Evolutionary conservation across 768 basidiomycete genomes (phyloP).

Genomic region (Tremella mesenterica): DNA sequence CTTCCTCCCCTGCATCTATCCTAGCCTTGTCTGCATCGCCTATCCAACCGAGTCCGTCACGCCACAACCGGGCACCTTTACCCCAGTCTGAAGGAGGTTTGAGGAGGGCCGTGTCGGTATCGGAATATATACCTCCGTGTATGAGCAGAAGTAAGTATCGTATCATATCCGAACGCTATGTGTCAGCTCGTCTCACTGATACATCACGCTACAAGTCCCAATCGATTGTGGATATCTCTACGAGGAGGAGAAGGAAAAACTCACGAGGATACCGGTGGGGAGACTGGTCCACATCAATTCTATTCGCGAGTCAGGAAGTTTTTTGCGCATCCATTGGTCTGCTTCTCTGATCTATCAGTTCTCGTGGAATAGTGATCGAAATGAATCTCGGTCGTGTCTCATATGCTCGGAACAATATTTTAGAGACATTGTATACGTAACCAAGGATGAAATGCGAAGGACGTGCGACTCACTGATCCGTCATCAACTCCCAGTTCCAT

Average conservation of each 20-base stretch:
- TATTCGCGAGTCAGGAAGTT: constrained; percentile 22
- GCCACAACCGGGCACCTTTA: constrained; percentile 17
- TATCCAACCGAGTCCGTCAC: constrained; percentile 32
- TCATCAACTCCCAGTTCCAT: constrained; percentile 37
- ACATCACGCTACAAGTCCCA: too few species aligned
- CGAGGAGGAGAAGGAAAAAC: constrained; percentile 4
- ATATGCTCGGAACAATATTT: neutral
- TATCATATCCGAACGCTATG: constrained; percentile 36
- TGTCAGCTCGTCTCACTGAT: neutral
- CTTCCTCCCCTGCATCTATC: constrained; percentile 9
- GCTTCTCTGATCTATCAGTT: constrained; percentile 18
- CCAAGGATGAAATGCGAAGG: neutral
- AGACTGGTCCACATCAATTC: constrained; percentile 35
- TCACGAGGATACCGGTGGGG: constrained; percentile 40
- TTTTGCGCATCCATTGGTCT: constrained; percentile 14
- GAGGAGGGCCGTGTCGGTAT: constrained; percentile 45
- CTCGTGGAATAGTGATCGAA: neutral
- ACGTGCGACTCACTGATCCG: constrained; percentile 29
- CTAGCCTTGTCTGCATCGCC: constrained; percentile 11
- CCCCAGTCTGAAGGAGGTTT: constrained; percentile 42
- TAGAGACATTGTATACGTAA: neutral
- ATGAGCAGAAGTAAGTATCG: constrained; percentile 39
- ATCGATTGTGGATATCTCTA: too few species aligned
- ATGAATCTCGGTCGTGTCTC: neutral
- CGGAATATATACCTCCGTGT: constrained; percentile 44